Evolutionary conservation across 2,329 filamentous ascomycete species (phyloP).

Genomic region (Cytospora paraplurivora): DNA sequence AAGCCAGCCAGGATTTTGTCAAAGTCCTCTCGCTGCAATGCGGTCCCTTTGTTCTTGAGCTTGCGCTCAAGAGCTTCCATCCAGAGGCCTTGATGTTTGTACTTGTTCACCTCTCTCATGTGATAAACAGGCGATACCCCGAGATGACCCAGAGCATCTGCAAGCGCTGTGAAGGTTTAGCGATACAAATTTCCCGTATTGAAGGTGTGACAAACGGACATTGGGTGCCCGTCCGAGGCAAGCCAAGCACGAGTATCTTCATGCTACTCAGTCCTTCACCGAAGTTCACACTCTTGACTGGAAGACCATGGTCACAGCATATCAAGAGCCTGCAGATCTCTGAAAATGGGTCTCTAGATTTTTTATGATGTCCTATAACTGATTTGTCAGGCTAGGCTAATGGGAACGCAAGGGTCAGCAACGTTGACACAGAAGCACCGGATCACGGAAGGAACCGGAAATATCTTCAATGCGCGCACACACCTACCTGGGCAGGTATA

Average conservation of each 20-base stretch:
- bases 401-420: too few relatives aligned
- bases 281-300: background rate
- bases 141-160: conserved; percentile 36
- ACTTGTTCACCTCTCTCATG: conserved; percentile 39
- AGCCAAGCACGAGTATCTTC: conserved; percentile 40
- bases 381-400: too few relatives aligned
- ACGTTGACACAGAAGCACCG: background rate
- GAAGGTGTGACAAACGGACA: conserved; percentile 31
- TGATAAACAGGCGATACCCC: conserved; percentile 40
- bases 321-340: too few relatives aligned
- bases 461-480: background rate
- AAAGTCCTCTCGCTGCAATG: conserved; percentile 35
- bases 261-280: conserved; percentile 23
- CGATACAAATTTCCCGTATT: conserved; percentile 6
- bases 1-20: conserved; percentile 40
- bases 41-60: conserved; percentile 30
- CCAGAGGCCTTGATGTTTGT: conserved; percentile 40
- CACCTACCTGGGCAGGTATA: background rate
- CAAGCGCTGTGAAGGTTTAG: conserved; percentile 31
- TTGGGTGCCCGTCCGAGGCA: conserved; percentile 39
- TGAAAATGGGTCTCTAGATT: too few relatives aligned
- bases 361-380: too few relatives aligned
- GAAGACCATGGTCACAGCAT: background rate
- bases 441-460: conserved; percentile 8
- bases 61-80: conserved; percentile 40